These are phyloP conservation scores for Eucalyptus fibrosa DNA, from an alignment of 345 rosid genomes.

Conservation along the genomic window DNA sequence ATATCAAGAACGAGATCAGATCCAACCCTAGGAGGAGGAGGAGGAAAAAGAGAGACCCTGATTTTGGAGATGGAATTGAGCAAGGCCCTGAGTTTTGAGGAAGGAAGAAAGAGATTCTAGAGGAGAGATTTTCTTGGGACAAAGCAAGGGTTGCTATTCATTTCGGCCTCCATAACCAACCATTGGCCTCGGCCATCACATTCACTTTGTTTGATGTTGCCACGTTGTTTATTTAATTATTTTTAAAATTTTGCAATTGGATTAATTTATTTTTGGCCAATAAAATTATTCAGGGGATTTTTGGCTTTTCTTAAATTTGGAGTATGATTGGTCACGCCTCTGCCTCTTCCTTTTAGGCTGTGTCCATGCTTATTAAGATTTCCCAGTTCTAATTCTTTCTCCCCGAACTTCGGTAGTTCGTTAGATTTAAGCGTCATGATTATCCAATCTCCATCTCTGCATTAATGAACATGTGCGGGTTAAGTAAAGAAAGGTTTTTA, in stretches of 20 bases:
- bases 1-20: background rate
- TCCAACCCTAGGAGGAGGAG: background rate
- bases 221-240: background rate
- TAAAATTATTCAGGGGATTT: background rate
- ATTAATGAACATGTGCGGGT: background rate
- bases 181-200: background rate
- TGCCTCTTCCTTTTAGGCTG: background rate
- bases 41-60: background rate
- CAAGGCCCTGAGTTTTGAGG: background rate
- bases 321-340: background rate
- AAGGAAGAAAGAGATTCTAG: background rate
- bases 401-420: background rate
- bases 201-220: background rate
- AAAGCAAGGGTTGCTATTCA: background rate
- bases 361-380: background rate
- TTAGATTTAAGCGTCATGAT: background rate
- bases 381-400: background rate
- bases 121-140: slow-evolving; percentile 15
- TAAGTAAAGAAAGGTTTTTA: background rate
- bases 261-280: background rate
- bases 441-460: background rate
- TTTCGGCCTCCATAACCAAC: background rate
- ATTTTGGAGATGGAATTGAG: background rate
- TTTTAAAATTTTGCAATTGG: background rate
- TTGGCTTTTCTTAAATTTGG: background rate